Conservation (phyloP, 2,329 filamentous ascomycete species). For the Aspergillus novoparasiticus region DNA sequence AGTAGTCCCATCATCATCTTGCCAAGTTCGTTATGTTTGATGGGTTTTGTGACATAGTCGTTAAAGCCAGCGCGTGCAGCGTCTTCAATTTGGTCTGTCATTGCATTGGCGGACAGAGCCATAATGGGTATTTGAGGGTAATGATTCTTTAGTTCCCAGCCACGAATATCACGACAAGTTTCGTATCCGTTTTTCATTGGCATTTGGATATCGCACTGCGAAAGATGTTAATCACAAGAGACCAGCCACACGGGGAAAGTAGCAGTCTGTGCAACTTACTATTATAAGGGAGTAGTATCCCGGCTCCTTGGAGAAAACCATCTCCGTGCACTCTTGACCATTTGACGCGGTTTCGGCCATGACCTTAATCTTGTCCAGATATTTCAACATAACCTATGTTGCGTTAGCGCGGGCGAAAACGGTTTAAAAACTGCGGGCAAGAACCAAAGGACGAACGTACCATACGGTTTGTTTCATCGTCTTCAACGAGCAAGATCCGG, state of each 20-base stretch:
- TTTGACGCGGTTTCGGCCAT: constrained; percentile 49
- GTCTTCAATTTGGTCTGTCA: constrained; percentile 52
- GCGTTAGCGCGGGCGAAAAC: constrained; percentile 19
- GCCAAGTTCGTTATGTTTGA: constrained; percentile 52
- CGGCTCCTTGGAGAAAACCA: constrained; percentile 50
- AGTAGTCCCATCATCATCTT: constrained; percentile 54
- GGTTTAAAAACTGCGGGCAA: neutral
- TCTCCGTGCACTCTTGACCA: constrained; percentile 51
- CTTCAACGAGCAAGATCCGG: constrained; percentile 50
- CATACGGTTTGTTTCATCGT: constrained; percentile 53
- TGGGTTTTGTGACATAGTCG: constrained; percentile 54
- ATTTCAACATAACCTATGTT: constrained; percentile 50
- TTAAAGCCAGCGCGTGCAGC: constrained; percentile 51
- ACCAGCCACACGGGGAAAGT: neutral
- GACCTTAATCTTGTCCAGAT: constrained; percentile 51
- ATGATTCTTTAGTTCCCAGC: constrained; percentile 49
- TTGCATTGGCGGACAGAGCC: constrained; percentile 53
- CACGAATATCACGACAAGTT: constrained; percentile 49
- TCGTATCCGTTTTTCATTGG: constrained; percentile 54
- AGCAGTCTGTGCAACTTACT: constrained; percentile 34
- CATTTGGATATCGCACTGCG: constrained; percentile 54
- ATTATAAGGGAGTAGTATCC: constrained; percentile 54
- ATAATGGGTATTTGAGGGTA: constrained; percentile 52
- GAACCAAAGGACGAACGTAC: constrained; percentile 29
- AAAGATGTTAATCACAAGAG: neutral